phyloP scores from a whole-genome alignment of 306 rosid species.

The Ormosia semicastrata region DNA sequence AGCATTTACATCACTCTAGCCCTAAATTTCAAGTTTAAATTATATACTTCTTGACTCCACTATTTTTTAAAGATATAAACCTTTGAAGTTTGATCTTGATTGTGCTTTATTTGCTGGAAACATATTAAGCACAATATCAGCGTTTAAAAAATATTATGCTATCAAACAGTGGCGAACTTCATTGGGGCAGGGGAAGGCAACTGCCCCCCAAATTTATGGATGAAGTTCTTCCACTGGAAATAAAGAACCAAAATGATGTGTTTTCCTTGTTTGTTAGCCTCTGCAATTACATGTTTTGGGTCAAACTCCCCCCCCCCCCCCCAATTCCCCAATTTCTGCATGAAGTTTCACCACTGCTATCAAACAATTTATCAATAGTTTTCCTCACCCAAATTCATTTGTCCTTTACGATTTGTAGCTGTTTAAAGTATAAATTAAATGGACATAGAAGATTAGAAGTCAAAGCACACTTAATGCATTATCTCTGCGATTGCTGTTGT shows the following conservation, averaged over 20 bases:
- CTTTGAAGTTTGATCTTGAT: neutral
- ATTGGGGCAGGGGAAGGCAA: neutral
- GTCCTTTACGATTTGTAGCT: neutral
- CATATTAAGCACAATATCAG: neutral
- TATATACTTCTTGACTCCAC: slow-evolving; percentile 7
- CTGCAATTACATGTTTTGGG: neutral
- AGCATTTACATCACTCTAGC: neutral
- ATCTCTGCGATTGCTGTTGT: neutral
- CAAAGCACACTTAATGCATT: neutral
- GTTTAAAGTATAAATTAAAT: neutral
- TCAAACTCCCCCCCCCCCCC: no score
- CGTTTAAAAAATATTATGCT: neutral
- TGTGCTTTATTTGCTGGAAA: neutral
- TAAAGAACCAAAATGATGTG: neutral
- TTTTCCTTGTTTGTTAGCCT: neutral
- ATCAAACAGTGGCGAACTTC: neutral
- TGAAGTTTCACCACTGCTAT: neutral
- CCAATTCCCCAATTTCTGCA: neutral
- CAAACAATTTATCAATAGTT: neutral
- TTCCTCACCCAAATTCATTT: neutral
- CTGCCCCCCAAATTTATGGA: neutral
- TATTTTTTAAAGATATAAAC: neutral
- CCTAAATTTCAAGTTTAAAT: neutral
- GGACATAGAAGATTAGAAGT: neutral
- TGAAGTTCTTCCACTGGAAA: neutral